Percentiles rank a stretch among this genome's conserved stretches.
Conservation (phyloP, 2,329 filamentous ascomycete genomes). For the Thelonectria discophora region DNA sequence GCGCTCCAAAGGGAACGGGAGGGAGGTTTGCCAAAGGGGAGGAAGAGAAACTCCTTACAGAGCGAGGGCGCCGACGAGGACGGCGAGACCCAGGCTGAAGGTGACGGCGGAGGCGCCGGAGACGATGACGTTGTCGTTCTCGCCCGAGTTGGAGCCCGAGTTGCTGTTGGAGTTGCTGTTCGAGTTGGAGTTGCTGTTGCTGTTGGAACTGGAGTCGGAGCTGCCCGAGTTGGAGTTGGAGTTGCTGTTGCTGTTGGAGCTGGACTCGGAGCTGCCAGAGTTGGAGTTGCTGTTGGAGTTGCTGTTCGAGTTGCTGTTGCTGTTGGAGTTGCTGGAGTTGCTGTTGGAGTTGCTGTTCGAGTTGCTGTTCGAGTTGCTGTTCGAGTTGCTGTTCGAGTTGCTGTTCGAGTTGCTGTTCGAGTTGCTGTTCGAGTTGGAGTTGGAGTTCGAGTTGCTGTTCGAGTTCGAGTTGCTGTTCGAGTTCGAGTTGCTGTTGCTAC, state of each 20-base stretch:
- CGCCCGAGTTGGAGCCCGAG: constrained; percentile 27
- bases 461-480: no score
- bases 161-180: constrained; percentile 3
- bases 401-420: no score
- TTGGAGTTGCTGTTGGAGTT: no score
- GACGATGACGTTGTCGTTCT: constrained; percentile 35
- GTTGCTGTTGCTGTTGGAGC: no score
- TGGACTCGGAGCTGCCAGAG: no score
- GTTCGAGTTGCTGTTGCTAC: no score
- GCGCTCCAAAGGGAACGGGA: no score
- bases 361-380: not conserved
- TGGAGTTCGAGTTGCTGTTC: no score
- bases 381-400: not conserved
- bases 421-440: not conserved
- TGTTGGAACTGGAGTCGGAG: constrained; percentile 3
- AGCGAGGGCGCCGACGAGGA: constrained; percentile 40
- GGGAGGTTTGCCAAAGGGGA: not conserved
- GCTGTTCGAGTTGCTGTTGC: no score
- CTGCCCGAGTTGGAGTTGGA: no score
- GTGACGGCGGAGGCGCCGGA: constrained; percentile 38
- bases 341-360: not conserved
- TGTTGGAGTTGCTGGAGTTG: no score
- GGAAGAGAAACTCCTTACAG: constrained; percentile 39
- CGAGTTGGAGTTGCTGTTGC: not conserved
- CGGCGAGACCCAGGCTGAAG: constrained; percentile 45